phyloP scores from a whole-genome alignment of 2,329 filamentous ascomycete species.

The Venturia asperata region DNA sequence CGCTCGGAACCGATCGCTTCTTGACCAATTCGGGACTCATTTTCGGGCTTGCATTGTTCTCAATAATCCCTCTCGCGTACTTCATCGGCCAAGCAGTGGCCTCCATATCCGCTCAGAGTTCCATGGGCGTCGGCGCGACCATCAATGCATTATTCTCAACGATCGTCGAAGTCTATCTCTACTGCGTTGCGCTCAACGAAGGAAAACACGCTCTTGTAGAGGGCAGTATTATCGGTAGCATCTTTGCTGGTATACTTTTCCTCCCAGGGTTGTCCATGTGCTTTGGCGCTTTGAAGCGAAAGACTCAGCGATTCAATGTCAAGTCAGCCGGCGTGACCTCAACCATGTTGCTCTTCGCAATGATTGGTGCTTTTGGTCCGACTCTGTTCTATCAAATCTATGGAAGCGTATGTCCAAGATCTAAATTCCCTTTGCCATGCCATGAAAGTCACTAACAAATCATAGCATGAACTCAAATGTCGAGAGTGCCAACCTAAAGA shows the following conservation, averaged over 20 bases:
- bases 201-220: constrained; percentile 92
- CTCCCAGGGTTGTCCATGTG: constrained; percentile 96
- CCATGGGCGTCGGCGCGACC: constrained; percentile 93
- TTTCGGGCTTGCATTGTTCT: constrained; percentile 75
- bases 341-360: constrained; percentile 94
- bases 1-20: constrained; percentile 61
- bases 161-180: constrained; percentile 93
- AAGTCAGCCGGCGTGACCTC: constrained; percentile 93
- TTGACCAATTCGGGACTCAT: constrained; percentile 79
- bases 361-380: constrained; percentile 89
- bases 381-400: constrained; percentile 99
- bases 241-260: constrained; percentile 93
- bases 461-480: constrained; percentile 82
- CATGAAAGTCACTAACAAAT: constrained; percentile 30
- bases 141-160: constrained; percentile 99
- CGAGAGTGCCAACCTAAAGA: constrained; percentile 48
- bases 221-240: constrained; percentile 94
- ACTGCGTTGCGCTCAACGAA: constrained; percentile 86
- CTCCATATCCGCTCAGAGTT: constrained; percentile 96
- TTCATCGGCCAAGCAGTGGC: constrained; percentile 98
- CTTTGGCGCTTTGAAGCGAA: constrained; percentile 93
- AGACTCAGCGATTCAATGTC: constrained; percentile 97
- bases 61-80: constrained; percentile 93
- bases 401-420: constrained; percentile 58
- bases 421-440: neutral